Evolutionary conservation across 768 basidiomycete genomes (phyloP).

Genomic region (Auricularia heimuer): DNA sequence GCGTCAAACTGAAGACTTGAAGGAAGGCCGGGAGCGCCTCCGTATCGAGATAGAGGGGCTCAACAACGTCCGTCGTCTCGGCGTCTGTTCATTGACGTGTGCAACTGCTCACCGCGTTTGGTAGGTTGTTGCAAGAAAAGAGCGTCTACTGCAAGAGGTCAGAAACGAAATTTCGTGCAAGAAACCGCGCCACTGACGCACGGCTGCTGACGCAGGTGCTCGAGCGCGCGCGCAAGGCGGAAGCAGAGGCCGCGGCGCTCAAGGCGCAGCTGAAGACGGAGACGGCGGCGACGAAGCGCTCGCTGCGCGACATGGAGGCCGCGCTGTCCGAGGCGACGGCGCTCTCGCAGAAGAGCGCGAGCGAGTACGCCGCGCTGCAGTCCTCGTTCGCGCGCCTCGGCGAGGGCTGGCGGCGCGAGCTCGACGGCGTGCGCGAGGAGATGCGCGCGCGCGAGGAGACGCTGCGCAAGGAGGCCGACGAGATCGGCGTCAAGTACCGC

Average conservation of each 20-base stretch:
- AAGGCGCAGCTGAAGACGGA: conserved; percentile 68
- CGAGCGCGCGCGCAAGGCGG: conserved; percentile 79
- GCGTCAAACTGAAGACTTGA: conserved; percentile 78
- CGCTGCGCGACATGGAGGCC: conserved; percentile 71
- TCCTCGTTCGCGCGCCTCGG: conserved; percentile 67
- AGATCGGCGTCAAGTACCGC: conserved; percentile 57
- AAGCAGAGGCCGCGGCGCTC: conserved; percentile 58
- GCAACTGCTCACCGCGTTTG: neutral
- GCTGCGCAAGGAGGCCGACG: conserved; percentile 57
- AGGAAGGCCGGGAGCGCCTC: conserved; percentile 75
- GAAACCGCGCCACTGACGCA: neutral
- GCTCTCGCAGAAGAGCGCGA: conserved; percentile 68
- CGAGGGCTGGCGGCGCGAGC: conserved; percentile 65
- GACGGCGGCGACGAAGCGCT: conserved; percentile 60
- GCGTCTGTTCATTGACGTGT: too few relatives aligned
- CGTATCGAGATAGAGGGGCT: conserved; percentile 79
- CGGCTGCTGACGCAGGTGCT: conserved; percentile 39
- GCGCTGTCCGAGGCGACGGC: conserved; percentile 65
- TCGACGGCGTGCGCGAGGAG: conserved; percentile 60
- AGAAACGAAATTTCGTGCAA: conserved; percentile 4
- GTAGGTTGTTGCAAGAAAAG: conserved; percentile 60
- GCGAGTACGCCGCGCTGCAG: conserved; percentile 71
- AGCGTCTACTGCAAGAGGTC: conserved; percentile 79
- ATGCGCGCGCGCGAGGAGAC: conserved; percentile 67
- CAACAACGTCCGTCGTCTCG: conserved; percentile 53